phyloP scores from a whole-genome alignment of 208 protist species.

The Trypanosoma conorhini region DNA sequence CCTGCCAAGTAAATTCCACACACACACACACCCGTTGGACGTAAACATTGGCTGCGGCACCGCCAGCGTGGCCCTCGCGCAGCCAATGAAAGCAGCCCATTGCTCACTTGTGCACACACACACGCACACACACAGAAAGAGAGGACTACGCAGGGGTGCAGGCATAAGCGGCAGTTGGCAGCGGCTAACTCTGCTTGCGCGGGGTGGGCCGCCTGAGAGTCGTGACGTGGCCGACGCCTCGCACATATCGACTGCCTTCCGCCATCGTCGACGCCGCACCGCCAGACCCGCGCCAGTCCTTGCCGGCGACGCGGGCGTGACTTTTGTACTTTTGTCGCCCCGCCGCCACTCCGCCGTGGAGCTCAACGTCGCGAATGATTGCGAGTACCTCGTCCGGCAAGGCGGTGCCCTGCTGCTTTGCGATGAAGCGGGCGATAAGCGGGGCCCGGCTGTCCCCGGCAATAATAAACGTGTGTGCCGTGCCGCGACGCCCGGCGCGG shows the following conservation, averaged over 20 bases:
- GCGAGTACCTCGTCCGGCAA: conserved; percentile 24
- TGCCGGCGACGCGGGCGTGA: conserved; percentile 18
- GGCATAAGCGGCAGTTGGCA: not conserved
- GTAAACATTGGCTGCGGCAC: too few species aligned
- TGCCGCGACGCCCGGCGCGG: conserved; percentile 91
- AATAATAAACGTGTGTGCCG: conserved; percentile 93
- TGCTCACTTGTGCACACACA: not conserved
- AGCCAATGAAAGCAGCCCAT: too few species aligned
- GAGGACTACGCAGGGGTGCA: not conserved
- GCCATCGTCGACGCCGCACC: not conserved
- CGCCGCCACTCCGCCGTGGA: not conserved
- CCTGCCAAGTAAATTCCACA: too few species aligned
- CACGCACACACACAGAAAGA: not conserved
- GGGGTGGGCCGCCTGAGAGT: conserved; percentile 24
- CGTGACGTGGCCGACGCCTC: conserved; percentile 23
- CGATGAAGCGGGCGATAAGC: conserved; percentile 56
- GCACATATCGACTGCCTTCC: conserved; percentile 22
- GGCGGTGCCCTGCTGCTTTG: conserved; percentile 30
- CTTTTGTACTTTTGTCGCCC: conserved; percentile 9
- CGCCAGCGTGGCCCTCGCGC: too few species aligned
- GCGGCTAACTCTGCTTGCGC: not conserved
- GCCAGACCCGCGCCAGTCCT: conserved; percentile 18
- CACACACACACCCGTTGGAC: too few species aligned
- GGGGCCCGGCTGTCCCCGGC: conserved; percentile 60
- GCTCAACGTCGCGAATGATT: conserved; percentile 24